Evolutionary conservation across 768 basidiomycete species (phyloP), one percentile per base, ranked within the genome.

Genomic region (Boletus huronensis): DNA sequence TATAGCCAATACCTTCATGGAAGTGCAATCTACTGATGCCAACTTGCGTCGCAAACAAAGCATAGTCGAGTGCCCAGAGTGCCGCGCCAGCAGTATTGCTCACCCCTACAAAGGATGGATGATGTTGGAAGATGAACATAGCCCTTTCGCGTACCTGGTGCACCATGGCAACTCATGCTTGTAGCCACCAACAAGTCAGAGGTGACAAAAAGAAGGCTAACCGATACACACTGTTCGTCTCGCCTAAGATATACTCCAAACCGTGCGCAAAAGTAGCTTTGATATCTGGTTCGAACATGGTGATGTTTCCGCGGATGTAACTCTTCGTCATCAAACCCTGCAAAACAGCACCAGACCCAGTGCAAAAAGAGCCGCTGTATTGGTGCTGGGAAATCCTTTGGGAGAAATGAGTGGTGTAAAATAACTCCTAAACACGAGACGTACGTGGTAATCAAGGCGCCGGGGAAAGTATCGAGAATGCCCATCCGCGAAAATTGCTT

Each of bases 1-100:
- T 88, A 71, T 77, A 88, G 1, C 86, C 86, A 50, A 88, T 72
- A 16, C 85, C 86, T 52, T 82, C 75, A 62, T 88, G 85, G 74
- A 85, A 85, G 70, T 78, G 82, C 16, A 84, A 56, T 47, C 78
- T 73, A 28, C 77, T 74, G 26, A 84, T 78, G 4, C 81, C 82
- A 10, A 83, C 66, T 57, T 79, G 78, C 2, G 80, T 69, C 63
- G 83, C 82, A 60, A 77, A 84, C 3, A 89, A 70, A 2, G 78
- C 72, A 65, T 88, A 86, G 64, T 88, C 85, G 54, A 87, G 69
- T 11, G 77, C 74, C 86, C 86, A 88, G 19, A 88, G 67, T 17
- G 83, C 82, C 0, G 85, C 84, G 14, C 85, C 87, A n/a, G 81
- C 85, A 1, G 80, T 81, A 62, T 88, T 84, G 64, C 82, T 84